These are phyloP conservation scores for Postia placenta DNA, from an alignment of 768 basidiomycete genomes.

Conservation along the genomic window DNA sequence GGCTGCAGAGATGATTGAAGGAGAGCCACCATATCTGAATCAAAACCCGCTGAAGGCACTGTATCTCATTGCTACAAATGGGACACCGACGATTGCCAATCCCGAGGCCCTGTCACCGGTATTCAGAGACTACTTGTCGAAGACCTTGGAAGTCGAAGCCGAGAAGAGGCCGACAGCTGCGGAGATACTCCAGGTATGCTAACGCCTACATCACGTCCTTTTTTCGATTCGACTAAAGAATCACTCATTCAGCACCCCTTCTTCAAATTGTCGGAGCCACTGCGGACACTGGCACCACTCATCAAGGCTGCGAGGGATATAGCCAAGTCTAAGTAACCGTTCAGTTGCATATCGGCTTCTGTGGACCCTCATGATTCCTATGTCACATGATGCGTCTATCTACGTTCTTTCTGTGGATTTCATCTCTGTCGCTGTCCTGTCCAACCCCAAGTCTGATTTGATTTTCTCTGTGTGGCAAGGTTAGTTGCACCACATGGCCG, in stretches of 20 bases:
- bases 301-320: constrained; percentile 92
- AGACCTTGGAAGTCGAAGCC: constrained; percentile 89
- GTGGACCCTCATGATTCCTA: not conserved
- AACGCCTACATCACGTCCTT: not conserved
- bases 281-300: constrained; percentile 78
- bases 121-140: constrained; percentile 86
- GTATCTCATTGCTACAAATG: constrained; percentile 97
- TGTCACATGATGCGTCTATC: constrained; percentile 11
- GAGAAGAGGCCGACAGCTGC: constrained; percentile 89
- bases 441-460: not conserved
- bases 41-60: constrained; percentile 96
- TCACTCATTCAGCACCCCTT: constrained; percentile 63
- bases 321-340: constrained; percentile 47
- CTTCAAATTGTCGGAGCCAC: constrained; percentile 82
- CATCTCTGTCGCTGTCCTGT: not conserved
- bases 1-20: constrained; percentile 89
- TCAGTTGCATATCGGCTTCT: no score
- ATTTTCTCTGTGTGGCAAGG: constrained; percentile 1
- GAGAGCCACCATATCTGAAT: constrained; percentile 93
- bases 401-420: constrained; percentile 14
- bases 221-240: no score
- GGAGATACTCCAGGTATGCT: constrained; percentile 65
- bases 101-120: constrained; percentile 68
- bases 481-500: not conserved
- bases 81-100: constrained; percentile 93